These are phyloP conservation scores for Candida incommunis DNA, from an alignment of 805 yeast species.

Conservation along the genomic window DNA sequence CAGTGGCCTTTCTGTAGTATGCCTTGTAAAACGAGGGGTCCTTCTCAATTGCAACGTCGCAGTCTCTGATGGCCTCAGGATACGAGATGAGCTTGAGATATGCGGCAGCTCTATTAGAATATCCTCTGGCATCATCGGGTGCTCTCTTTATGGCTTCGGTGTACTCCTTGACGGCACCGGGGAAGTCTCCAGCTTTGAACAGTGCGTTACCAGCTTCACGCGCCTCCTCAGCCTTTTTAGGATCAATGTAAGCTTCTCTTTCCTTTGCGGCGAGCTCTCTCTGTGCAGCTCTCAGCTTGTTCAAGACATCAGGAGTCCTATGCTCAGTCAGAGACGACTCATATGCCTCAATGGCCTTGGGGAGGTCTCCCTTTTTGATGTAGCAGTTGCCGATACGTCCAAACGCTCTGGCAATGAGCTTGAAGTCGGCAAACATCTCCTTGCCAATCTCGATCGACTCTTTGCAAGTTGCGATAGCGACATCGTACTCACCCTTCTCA, in stretches of 20 bases:
- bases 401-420: conserved; percentile 79
- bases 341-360: conserved; percentile 60
- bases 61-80: conserved; percentile 92
- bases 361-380: conserved; percentile 58
- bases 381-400: conserved; percentile 81
- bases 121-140: conserved; percentile 95
- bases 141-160: conserved; percentile 93
- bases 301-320: conserved; percentile 85
- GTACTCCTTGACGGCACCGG: conserved; percentile 86
- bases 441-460: conserved; percentile 82
- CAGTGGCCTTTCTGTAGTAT: conserved; percentile 91
- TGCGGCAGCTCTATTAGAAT: conserved; percentile 97
- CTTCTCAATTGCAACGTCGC: conserved; percentile 74
- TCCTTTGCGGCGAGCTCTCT: conserved; percentile 71
- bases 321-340: conserved; percentile 93
- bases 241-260: conserved; percentile 66
- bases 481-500: conserved; percentile 85
- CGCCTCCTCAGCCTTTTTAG: conserved; percentile 90
- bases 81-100: conserved; percentile 86
- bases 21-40: conserved; percentile 91
- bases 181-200: conserved; percentile 91
- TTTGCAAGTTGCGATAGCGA: conserved; percentile 69
- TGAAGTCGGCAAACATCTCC: conserved; percentile 82
- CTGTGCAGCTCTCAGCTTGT: conserved; percentile 77
- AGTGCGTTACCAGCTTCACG: conserved; percentile 81